Evolutionary conservation across 176 grass and related monocot genomes (phyloP).

Genomic region (Areca catechu): DNA sequence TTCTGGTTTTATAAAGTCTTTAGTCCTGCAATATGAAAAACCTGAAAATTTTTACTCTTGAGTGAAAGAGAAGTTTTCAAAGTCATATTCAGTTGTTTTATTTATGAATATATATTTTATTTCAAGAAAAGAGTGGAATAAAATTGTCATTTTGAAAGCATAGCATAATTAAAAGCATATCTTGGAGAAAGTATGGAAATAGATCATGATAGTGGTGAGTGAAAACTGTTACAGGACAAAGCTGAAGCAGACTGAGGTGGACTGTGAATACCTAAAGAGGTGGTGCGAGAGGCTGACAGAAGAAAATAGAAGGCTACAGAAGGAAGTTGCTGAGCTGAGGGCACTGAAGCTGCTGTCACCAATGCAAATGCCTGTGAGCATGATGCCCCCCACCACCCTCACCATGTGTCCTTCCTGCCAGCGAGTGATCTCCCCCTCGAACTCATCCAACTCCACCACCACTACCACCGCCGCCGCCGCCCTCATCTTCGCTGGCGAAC

Average conservation of each 20-base stretch:
- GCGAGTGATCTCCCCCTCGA: conserved; percentile 35
- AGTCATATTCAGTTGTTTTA: background rate
- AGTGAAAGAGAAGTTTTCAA: background rate
- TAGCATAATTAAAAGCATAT: too few species aligned
- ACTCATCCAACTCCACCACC: background rate
- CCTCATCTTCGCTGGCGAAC: too few species aligned
- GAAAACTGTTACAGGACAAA: conserved; percentile 44
- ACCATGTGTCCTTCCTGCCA: conserved; percentile 91
- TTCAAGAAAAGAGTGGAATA: too few species aligned
- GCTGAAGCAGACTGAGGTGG: conserved; percentile 95
- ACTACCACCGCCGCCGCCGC: conserved; percentile 1
- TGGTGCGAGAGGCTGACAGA: conserved; percentile 93
- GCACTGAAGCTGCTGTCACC: conserved; percentile 65
- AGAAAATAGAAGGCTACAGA: conserved; percentile 82
- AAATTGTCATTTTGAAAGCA: too few species aligned
- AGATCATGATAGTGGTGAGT: too few species aligned
- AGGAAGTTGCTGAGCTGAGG: conserved; percentile 78
- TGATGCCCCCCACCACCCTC: conserved; percentile 70
- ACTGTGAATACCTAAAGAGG: conserved; percentile 81
- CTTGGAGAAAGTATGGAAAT: too few species aligned
- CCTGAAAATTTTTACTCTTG: too few species aligned
- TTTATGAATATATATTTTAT: too few species aligned
- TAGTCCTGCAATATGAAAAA: too few species aligned
- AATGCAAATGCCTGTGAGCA: conserved; percentile 46
- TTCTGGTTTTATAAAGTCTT: too few species aligned